Evolutionary conservation across 148 eudicot species (phyloP).

Genomic region (Vaccinium darrowii): DNA sequence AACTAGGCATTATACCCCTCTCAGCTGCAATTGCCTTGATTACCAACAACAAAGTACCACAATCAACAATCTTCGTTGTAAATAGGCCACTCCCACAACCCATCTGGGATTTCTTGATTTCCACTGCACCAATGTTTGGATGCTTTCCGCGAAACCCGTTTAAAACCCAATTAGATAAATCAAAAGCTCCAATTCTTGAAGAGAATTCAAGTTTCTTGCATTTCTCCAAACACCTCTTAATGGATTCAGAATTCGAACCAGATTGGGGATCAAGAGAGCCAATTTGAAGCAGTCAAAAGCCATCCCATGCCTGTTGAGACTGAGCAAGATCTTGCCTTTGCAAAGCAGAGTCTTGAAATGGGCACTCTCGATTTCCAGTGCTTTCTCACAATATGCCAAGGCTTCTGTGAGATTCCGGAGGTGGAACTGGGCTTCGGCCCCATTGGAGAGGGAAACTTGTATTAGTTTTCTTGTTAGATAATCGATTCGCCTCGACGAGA

Average conservation of each 20-base stretch:
- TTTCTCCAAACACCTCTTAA: conserved; percentile 57
- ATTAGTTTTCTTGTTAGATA: no score
- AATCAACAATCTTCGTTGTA: conserved; percentile 59
- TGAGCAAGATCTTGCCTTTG: conserved; percentile 76
- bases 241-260: conserved; percentile 41
- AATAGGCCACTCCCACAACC: conserved; percentile 79
- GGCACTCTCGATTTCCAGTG: conserved; percentile 49
- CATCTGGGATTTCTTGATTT: conserved; percentile 72
- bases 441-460: conserved; percentile 36
- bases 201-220: conserved; percentile 40
- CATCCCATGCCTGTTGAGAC: conserved; percentile 43
- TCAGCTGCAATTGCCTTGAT: conserved; percentile 74
- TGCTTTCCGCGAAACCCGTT: conserved; percentile 50
- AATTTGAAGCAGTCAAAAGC: conserved; percentile 61
- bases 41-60: conserved; percentile 61
- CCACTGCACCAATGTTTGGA: conserved; percentile 69
- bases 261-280: conserved; percentile 53
- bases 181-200: conserved; percentile 56
- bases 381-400: conserved; percentile 66
- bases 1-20: conserved; percentile 65
- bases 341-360: conserved; percentile 72
- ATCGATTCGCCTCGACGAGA: no score
- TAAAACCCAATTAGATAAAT: conserved; percentile 71
- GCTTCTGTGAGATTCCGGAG: conserved; percentile 40
- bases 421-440: conserved; percentile 61